phyloP scores from a whole-genome alignment of 2,329 filamentous ascomycete genomes.

The Colletotrichum melonis region DNA sequence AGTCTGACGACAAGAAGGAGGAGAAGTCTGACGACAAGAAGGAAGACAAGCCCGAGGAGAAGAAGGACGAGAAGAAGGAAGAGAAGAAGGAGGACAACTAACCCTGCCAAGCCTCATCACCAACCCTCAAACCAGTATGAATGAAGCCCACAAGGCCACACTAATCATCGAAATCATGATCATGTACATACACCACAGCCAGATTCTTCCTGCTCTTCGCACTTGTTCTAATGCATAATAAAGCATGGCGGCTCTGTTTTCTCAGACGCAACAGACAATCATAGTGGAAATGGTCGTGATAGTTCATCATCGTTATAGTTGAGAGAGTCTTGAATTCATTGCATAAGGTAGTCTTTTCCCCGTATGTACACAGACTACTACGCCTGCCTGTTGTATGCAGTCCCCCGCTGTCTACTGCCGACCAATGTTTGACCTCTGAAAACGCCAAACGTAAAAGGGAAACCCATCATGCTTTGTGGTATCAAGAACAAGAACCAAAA shows the following conservation, averaged over 20 bases:
- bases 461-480: not conserved
- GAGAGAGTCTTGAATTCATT: not conserved
- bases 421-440: not conserved
- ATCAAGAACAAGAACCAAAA: not conserved
- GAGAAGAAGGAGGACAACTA: conserved; percentile 21
- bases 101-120: not conserved
- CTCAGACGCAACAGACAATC: too few relatives aligned
- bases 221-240: conserved; percentile 3
- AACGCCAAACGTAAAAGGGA: not conserved
- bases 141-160: conserved; percentile 36
- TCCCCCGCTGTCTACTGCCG: not conserved
- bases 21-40: conserved; percentile 17
- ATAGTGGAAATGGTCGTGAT: not conserved
- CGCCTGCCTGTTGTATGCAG: too few relatives aligned
- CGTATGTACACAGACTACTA: not conserved
- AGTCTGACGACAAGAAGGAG: not conserved
- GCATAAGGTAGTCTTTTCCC: not conserved
- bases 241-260: not conserved
- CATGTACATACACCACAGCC: not conserved
- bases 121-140: conserved; percentile 31
- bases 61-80: conserved; percentile 37
- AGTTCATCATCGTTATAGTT: not conserved
- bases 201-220: not conserved
- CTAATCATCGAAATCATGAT: not conserved
- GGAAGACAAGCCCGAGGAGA: conserved; percentile 41